Evolutionary conservation across 441 rosid species (phyloP), one percentile per base, ranked within the genome.

Genomic region (Corymbia citriodora): DNA sequence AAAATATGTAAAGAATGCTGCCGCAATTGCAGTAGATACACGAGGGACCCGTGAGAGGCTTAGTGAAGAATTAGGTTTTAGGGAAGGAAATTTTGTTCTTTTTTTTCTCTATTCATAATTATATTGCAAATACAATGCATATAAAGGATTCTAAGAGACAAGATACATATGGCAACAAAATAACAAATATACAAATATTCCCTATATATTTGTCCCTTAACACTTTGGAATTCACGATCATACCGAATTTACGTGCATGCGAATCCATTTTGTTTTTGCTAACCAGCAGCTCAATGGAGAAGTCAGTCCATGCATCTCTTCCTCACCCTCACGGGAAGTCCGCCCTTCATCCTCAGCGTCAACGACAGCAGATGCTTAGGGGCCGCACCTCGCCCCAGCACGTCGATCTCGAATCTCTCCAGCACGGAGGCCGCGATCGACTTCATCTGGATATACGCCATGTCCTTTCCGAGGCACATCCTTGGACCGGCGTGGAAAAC

Each of bases 391-490:
- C 85, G 86, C 2, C 88, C 87, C 87, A 21, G 88, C 16, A 92
- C 93, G 29, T 90, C 93, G 17, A 95, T 81, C 89, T 59, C 79
- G 45, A 93, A 93, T 90, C 92, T 92, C 89, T 92, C 95, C 13
- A 93, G 15, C 53, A 94, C 92, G 1, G 93, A 33, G 18, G 93
- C 95, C 8, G 92, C 96, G 5, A 94, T 91, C 19, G 93, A 90
- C 88, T 95, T 95, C 96, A 95, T 95, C 91, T 95, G 95, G 55
- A 94, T 91, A 88, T 86, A 94, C 12, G 94, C 94, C 95, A 93
- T 90, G 5, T 95, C 95, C 91, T 94, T 90, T 70, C 91, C 91
- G 9, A 90, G 88, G 82, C 91, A 95, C 68, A 92, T 87, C 90
- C 96, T 93, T 6, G 94, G 95, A 16, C 95, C 95, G 0, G 91